These are phyloP conservation scores for Fomitopsis pinicola DNA, from an alignment of 1,284 basidiomycete species.

Conservation along the genomic window DNA sequence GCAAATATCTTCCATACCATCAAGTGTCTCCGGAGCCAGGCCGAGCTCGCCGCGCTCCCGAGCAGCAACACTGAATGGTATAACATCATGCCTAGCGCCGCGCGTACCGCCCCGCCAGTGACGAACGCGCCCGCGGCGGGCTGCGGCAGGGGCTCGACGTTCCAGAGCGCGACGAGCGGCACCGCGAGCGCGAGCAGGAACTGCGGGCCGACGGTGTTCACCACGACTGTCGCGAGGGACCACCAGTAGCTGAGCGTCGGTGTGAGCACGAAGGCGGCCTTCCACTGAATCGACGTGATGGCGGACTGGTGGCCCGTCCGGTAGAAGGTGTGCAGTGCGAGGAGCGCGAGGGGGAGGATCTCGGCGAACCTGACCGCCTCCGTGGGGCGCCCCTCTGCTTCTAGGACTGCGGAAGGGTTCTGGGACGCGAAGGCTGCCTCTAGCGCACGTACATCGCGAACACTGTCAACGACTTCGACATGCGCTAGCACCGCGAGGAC, in stretches of 20 bases:
- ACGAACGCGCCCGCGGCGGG: slow-evolving; percentile 22
- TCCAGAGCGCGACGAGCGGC: slow-evolving; percentile 85
- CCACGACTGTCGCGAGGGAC: slow-evolving; percentile 72
- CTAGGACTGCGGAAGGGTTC: slow-evolving; percentile 40
- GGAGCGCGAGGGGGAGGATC: slow-evolving; percentile 66
- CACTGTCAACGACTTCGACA: slow-evolving; percentile 77
- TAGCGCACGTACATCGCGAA: slow-evolving; percentile 66
- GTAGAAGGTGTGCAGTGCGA: slow-evolving; percentile 80
- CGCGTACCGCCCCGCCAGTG: slow-evolving; percentile 38
- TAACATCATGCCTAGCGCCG: slow-evolving; percentile 59
- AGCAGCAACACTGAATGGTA: slow-evolving; percentile 72
- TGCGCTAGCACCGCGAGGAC: slow-evolving; percentile 66
- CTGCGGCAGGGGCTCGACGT: slow-evolving; percentile 59
- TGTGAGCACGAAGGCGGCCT: slow-evolving; percentile 81
- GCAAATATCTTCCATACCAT: slow-evolving; percentile 99
- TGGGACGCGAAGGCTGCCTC: slow-evolving; percentile 43
- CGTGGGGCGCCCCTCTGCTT: slow-evolving; percentile 23
- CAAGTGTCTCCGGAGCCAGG: slow-evolving; percentile 80
- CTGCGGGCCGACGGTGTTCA: slow-evolving; percentile 80
- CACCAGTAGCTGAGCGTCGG: slow-evolving; percentile 68
- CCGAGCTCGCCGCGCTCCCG: slow-evolving; percentile 70
- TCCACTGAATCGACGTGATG: slow-evolving; percentile 93
- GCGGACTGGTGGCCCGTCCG: slow-evolving; percentile 91
- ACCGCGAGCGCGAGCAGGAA: slow-evolving; percentile 62
- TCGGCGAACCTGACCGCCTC: slow-evolving; percentile 59